Conservation (phyloP, 495 filamentous ascomycete genomes). For the Evernia prunastri region DNA sequence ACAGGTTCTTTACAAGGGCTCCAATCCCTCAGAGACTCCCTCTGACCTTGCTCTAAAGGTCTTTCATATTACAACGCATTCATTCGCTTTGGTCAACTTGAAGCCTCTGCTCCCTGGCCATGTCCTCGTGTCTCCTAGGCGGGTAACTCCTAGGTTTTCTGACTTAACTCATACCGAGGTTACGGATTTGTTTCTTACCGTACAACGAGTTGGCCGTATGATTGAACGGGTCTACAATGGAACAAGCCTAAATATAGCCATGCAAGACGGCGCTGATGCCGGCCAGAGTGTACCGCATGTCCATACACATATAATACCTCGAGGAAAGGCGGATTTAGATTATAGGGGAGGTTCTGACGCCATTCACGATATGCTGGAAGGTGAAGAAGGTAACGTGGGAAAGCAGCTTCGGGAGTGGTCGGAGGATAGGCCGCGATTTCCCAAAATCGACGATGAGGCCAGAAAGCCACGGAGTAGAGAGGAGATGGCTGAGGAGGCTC, state of each 20-base stretch:
- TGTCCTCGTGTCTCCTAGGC: constrained; percentile 62
- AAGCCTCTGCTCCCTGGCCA: constrained; percentile 93
- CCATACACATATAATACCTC: constrained; percentile 88
- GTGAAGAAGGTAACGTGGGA: constrained; percentile 78
- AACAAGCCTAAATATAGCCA: constrained; percentile 74
- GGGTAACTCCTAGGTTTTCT: constrained; percentile 60
- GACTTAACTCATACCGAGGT: constrained; percentile 70
- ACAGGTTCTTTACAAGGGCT: constrained; percentile 38
- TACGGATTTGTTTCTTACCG: constrained; percentile 75
- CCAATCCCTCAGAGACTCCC: constrained; percentile 2
- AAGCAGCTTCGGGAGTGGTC: constrained; percentile 28
- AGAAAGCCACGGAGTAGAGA: constrained; percentile 60
- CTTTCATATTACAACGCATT: constrained; percentile 73
- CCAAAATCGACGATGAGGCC: constrained; percentile 58
- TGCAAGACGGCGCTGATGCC: constrained; percentile 84
- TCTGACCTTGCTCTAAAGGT: constrained; percentile 48
- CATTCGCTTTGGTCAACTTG: constrained; percentile 85
- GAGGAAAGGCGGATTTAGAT: constrained; percentile 52
- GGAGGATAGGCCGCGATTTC: constrained; percentile 40
- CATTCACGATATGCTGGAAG: constrained; percentile 77
- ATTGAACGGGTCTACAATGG: constrained; percentile 65
- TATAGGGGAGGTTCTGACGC: constrained; percentile 48
- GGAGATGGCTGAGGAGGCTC: constrained; percentile 78
- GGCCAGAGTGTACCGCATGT: constrained; percentile 90
- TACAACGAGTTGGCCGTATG: constrained; percentile 74